These are phyloP conservation scores for Blastobotrys proliferans DNA, from an alignment of 1,139 yeast species.

Conservation along the genomic window DNA sequence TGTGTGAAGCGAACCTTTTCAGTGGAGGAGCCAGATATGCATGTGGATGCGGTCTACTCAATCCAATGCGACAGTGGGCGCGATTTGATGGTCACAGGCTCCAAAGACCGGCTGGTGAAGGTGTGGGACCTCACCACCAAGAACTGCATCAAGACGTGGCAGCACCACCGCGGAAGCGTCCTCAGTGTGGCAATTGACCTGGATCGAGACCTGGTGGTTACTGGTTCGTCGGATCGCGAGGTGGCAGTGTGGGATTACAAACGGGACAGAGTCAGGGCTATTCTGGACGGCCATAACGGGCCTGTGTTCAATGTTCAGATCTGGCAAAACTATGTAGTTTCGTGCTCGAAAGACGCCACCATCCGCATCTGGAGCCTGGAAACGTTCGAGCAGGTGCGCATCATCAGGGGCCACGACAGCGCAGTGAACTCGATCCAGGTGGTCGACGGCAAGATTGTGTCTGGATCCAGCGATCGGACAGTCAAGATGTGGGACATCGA, in stretches of 20 bases:
- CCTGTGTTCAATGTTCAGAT: conserved; percentile 15
- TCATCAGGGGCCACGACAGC: conserved; percentile 9
- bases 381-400: conserved; percentile 6
- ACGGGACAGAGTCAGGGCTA: conserved; percentile 4
- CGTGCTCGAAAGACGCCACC: conserved; percentile 93
- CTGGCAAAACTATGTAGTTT: conserved; percentile 24
- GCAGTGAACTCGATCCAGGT: conserved; percentile 15
- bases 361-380: conserved; percentile 74
- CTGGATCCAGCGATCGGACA: conserved; percentile 17
- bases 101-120: conserved; percentile 14
- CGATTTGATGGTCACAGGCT: conserved; percentile 12
- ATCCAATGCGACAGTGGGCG: conserved; percentile 11
- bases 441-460: conserved; percentile 11
- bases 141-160: conserved; percentile 11
- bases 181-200: conserved; percentile 15
- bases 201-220: conserved; percentile 13
- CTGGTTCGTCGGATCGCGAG: conserved; percentile 15
- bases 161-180: conserved; percentile 12
- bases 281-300: conserved; percentile 11
- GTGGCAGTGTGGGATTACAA: conserved; percentile 13
- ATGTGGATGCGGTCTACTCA: conserved; percentile 14
- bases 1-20: conserved; percentile 12
- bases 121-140: conserved; percentile 13
- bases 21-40: conserved; percentile 6
- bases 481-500: conserved; percentile 15